Base-by-base conservation (phyloP, 116 monocot species). In the Iris pallida region DNA sequence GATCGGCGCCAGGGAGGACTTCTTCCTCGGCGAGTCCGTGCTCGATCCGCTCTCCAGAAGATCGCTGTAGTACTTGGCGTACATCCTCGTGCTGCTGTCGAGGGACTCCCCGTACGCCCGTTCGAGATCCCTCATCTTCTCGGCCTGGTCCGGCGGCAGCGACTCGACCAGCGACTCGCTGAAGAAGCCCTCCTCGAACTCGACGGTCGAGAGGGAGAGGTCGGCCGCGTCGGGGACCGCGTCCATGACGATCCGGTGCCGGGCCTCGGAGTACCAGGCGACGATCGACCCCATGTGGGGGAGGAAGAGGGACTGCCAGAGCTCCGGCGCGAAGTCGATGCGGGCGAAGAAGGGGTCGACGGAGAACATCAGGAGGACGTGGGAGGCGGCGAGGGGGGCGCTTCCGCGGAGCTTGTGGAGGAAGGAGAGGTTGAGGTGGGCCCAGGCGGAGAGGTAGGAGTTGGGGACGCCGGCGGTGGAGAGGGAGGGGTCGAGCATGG, bases 361-460 rank as follows among this genome's bases (percentile, higher is more conserved):
- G 16, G 54, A 49, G 73, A 84, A 80, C 79, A 84, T 73, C 6
- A 76, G 64, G 9, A 84, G 69, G 0, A 68, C 70, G 49, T 79
- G 74, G 12, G 53, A 11, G 8, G 53, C 65, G 4, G 79, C 17
- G 13, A 14, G 55, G 9, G 14, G 9, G 14, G 8, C 61, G 9
- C 16, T 14, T 51, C 17, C 52, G 14, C 76, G 71, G 61, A 80
- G 79, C 14, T 14, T 11, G 20, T 17, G 57, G 47, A 84, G 76
- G 42, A 20, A 76, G 14, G 84, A 68, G 42, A 84, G 84, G 53
- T 84, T 62, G 56, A 84, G 84, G 61, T 84, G 84, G 8, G 84
- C 79, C 84, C 84, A 84, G 57, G 84, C 79, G 61, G 79, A 79
- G 68, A 84, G 84, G 48, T 84, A 84, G 5, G 84, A 79, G 59